phyloP scores from a whole-genome alignment of 768 basidiomycete genomes.

The Tylopilus sp. region DNA sequence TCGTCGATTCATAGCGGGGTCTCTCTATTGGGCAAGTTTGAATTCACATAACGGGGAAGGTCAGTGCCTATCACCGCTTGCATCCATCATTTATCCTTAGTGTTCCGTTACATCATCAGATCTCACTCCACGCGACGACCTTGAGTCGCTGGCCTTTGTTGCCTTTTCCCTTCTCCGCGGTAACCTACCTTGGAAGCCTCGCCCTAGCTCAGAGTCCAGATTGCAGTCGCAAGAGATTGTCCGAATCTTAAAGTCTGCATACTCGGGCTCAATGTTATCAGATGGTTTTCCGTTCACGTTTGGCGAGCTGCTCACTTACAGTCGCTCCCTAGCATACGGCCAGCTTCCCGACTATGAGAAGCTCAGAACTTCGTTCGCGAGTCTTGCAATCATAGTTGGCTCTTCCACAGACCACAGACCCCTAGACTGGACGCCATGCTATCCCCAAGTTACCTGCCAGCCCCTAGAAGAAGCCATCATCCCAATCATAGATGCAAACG shows the following conservation, averaged over 20 bases:
- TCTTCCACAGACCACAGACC: not conserved
- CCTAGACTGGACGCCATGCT: conserved; percentile 5
- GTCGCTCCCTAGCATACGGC: not conserved
- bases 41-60: conserved; percentile 5
- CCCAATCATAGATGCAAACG: not conserved
- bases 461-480: not conserved
- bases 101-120: not conserved
- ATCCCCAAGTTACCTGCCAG: not conserved
- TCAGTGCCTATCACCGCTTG: not conserved
- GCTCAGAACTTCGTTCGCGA: not conserved
- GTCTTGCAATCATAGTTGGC: not conserved
- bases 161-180: conserved; percentile 3
- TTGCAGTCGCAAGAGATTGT: not conserved
- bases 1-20: not conserved
- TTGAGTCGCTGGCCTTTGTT: not conserved
- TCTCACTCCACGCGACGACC: not conserved
- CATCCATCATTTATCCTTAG: not conserved
- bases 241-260: conserved; percentile 1
- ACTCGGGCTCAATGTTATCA: not conserved
- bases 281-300: not conserved
- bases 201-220: not conserved
- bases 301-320: conserved; percentile 1
- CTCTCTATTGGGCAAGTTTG: conserved; percentile 1
- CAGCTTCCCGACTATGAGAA: conserved; percentile 1
- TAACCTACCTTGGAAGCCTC: conserved; percentile 2